These are phyloP conservation scores for Syzygium malaccense DNA, from an alignment of 441 rosid species.

Conservation along the genomic window DNA sequence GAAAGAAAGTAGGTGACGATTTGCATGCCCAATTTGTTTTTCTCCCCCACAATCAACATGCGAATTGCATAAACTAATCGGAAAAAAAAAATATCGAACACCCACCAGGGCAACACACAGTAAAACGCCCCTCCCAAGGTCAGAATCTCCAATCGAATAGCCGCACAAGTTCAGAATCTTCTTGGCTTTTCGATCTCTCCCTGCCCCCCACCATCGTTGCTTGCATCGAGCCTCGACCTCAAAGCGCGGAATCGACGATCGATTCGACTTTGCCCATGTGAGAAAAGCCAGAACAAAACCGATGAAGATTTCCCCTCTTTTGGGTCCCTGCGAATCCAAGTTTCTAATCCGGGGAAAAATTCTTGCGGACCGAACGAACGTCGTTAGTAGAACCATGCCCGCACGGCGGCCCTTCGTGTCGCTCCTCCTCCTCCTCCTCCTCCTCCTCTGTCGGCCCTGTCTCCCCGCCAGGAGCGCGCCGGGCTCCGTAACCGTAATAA, in stretches of 20 bases:
- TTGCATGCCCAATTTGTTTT: not conserved
- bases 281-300: not conserved
- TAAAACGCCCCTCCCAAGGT: constrained; percentile 5
- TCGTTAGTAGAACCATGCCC: not conserved
- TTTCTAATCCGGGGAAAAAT: not conserved
- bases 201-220: constrained; percentile 5
- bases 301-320: not conserved
- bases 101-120: constrained; percentile 14
- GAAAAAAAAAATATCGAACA: not conserved
- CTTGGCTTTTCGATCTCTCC: constrained; percentile 14
- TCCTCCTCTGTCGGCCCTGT: constrained; percentile 20
- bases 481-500: constrained; percentile 23
- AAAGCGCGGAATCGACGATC: not conserved
- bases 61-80: not conserved
- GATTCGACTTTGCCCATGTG: not conserved
- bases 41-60: not conserved
- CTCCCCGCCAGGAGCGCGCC: constrained; percentile 39
- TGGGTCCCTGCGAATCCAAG: not conserved
- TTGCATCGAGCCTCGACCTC: not conserved
- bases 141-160: constrained; percentile 34
- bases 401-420: constrained; percentile 5
- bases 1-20: not conserved
- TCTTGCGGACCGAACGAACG: not conserved
- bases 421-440: constrained; percentile 18
- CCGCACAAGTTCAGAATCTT: constrained; percentile 35